Evolutionary conservation across 116 monocot genomes (phyloP).

Genomic region (Cymodocea nodosa): DNA sequence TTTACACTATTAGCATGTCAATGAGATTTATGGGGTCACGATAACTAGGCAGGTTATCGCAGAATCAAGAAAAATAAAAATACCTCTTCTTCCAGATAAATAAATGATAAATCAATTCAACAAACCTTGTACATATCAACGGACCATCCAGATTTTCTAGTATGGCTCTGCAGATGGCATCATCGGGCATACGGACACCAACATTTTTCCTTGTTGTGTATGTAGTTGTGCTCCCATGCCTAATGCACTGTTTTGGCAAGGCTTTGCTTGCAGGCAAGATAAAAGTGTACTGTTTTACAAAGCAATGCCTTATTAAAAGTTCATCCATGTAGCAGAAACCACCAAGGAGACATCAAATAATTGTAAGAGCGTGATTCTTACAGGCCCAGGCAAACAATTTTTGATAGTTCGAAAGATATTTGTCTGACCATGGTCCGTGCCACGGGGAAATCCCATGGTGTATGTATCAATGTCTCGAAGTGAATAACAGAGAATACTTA

Average conservation of each 20-base stretch:
- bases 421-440: constrained; percentile 72
- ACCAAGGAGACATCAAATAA: not conserved
- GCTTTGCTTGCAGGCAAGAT: constrained; percentile 83
- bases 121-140: constrained; percentile 78
- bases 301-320: constrained; percentile 6
- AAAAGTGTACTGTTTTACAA: constrained; percentile 71
- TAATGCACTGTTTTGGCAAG: constrained; percentile 81
- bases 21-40: not conserved
- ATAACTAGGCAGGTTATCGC: not conserved
- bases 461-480: constrained; percentile 79
- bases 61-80: not conserved
- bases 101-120: constrained; percentile 8
- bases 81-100: not conserved
- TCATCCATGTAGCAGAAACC: not conserved
- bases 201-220: constrained; percentile 60
- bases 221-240: constrained; percentile 49
- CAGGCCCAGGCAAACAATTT: constrained; percentile 84
- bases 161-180: constrained; percentile 74
- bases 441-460: constrained; percentile 82
- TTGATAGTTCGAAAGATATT: constrained; percentile 83
- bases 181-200: constrained; percentile 83
- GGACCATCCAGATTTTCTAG: constrained; percentile 68
- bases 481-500: constrained; percentile 81
- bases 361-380: constrained; percentile 23
- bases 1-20: not conserved